These are phyloP conservation scores for Fomitopsis pinicola DNA, from an alignment of 1,284 basidiomycete species.

Conservation along the genomic window DNA sequence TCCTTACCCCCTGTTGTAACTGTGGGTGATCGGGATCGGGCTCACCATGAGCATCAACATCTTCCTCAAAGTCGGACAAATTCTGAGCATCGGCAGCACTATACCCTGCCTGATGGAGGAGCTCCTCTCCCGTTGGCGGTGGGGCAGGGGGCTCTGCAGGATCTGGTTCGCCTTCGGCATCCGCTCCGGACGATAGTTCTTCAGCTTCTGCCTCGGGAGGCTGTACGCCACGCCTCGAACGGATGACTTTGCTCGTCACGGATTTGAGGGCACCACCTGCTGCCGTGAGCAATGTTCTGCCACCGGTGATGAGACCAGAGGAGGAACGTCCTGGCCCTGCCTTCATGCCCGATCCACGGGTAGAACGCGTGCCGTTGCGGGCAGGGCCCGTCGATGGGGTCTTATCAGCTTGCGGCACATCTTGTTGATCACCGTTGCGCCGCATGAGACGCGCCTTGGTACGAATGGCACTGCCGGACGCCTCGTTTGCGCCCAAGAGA, in stretches of 20 bases:
- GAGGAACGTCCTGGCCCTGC: constrained; percentile 46
- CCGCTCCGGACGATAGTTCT: not conserved
- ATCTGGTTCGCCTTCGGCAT: not conserved
- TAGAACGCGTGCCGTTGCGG: not conserved
- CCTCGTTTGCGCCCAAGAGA: constrained; percentile 10
- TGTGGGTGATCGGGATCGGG: constrained; percentile 8
- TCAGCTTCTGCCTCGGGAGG: not conserved
- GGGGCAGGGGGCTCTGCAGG: constrained; percentile 3
- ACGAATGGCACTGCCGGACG: constrained; percentile 36
- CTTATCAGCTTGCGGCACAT: not conserved
- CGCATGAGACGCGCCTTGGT: constrained; percentile 41
- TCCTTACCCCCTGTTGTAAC: not conserved
- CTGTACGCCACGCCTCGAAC: not conserved
- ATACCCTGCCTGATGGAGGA: constrained; percentile 43
- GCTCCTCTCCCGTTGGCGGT: constrained; percentile 38
- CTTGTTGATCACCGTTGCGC: not conserved
- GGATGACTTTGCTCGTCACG: constrained; percentile 8
- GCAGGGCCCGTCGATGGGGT: not conserved
- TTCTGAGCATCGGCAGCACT: constrained; percentile 29
- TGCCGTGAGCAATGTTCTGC: constrained; percentile 14
- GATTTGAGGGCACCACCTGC: constrained; percentile 16
- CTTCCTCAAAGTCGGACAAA: constrained; percentile 57
- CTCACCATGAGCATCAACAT: constrained; percentile 24
- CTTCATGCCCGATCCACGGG: constrained; percentile 23
- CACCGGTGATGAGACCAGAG: constrained; percentile 21